These are phyloP conservation scores for Blepharisma stoltei DNA, from an alignment of 73 alveolate species.

Conservation along the genomic window DNA sequence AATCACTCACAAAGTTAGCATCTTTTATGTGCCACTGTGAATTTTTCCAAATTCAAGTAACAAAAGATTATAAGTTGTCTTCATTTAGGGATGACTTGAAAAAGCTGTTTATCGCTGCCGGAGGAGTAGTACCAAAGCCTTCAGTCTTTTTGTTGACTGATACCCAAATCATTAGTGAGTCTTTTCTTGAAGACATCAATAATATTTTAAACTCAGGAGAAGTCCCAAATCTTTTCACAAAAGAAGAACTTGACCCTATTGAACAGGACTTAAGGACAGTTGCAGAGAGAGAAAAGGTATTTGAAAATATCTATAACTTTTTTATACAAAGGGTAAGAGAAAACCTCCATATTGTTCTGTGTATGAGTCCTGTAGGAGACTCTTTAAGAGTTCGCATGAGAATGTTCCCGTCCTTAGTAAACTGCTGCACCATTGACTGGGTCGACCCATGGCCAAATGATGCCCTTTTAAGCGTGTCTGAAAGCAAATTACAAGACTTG, in stretches of 20 bases:
- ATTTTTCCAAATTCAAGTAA: conserved; percentile 89
- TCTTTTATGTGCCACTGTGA: conserved; percentile 70
- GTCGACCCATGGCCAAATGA: conserved; percentile 99
- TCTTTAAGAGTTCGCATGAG: conserved; percentile 95
- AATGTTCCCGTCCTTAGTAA: conserved; percentile 99
- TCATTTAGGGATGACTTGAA: conserved; percentile 98
- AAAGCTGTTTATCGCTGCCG: conserved; percentile 86
- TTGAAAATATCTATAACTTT: conserved; percentile 80
- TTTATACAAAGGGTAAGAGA: conserved; percentile 97
- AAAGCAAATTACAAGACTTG: conserved; percentile 30
- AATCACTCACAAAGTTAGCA: conserved; percentile 77
- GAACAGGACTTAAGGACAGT: conserved; percentile 86
- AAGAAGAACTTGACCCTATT: conserved; percentile 92
- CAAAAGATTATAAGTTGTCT: conserved; percentile 94
- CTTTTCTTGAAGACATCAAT: conserved; percentile 96
- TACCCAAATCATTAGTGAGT: conserved; percentile 92
- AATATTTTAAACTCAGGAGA: conserved; percentile 96
- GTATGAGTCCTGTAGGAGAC: conserved; percentile 98
- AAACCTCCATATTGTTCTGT: conserved; percentile 92
- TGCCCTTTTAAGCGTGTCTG: conserved; percentile 96
- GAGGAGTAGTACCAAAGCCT: conserved; percentile 84
- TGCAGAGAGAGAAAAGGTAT: conserved; percentile 82
- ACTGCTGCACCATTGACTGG: conserved; percentile 99
- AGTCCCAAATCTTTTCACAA: conserved; percentile 95
- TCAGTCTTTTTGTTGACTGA: conserved; percentile 88